Evolutionary conservation across 163 green algal species (phyloP), one percentile per base, ranked within the genome.

Genomic region (Scenedesmus sp.): DNA sequence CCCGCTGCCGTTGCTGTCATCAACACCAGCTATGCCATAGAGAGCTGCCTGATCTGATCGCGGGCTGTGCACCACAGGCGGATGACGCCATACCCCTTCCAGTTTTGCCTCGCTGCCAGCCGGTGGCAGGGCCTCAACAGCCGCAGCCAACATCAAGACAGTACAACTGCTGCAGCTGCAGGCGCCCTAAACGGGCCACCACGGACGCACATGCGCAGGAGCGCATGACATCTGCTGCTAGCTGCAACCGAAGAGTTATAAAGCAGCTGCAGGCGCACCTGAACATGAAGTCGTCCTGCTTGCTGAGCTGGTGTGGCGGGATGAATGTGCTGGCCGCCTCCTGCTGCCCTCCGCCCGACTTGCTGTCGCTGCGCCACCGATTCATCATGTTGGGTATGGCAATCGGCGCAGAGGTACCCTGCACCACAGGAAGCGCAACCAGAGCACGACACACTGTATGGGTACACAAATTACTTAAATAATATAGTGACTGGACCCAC

Each of bases 331-430:
- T 83, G 43, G 88, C 80, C 49, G 42, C 88, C 2, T 88, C 78
- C 46, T n/a, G 16, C 30, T 37, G 59, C n/a, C 81, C 79, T 37
- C 26, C 84, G 43, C 49, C 73, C 1, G 18, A 26, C 59, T 85
- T 85, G 88, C 42, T 24, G 76, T 90, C 89, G 44, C 26, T 26
- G 53, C 72, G 49, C 81, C 88, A 89, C 7, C 88, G 81, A 4
- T 73, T 51, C 70, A 78, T 78, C 85, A 92, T 83, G 81, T 88
- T 87, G 22, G 83, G 89, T 20, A 92, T 92, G 46, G 89, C 83
- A 18, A 92, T 92, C 9, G 89, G 89, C 37, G 83, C 89, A 53
- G 89, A 92, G 26, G 89, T 90, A 51, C 89, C 89, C 89, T 89
- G 81, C 82, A 76, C 20, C 43, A 46, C 26, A 76, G 16, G 46